phyloP scores from a whole-genome alignment of 225 moss, liverwort and hornwort genomes.

The Sphagnum tenellum region DNA sequence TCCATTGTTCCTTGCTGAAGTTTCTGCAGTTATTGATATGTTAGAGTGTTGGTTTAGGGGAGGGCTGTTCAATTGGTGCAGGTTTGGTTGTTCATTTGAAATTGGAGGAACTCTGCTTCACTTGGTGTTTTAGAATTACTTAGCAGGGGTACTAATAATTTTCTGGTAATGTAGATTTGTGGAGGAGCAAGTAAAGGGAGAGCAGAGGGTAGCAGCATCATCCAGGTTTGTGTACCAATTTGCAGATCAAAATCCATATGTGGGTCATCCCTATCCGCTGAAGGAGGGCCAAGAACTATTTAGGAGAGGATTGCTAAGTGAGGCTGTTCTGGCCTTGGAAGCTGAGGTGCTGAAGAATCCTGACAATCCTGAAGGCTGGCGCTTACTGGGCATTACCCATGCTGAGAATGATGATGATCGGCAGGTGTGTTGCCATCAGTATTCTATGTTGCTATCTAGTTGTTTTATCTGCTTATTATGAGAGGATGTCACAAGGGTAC shows the following conservation, averaged over 20 bases:
- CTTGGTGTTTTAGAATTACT: too few relatives aligned
- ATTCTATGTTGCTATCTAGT: too few relatives aligned
- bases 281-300: conserved; percentile 99
- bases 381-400: conserved; percentile 87
- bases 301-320: conserved; percentile 88
- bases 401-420: conserved; percentile 96
- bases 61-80: too few relatives aligned
- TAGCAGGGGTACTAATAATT: too few relatives aligned
- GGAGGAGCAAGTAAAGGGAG: conserved; percentile 69
- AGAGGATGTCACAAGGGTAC: too few relatives aligned
- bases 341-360: conserved; percentile 91
- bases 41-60: too few relatives aligned
- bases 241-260: conserved; percentile 95
- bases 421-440: conserved; percentile 37
- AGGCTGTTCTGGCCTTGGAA: conserved; percentile 95
- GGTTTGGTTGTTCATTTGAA: too few relatives aligned
- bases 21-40: too few relatives aligned
- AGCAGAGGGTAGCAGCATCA: conserved; percentile 29
- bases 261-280: conserved; percentile 89
- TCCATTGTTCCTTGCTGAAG: too few relatives aligned
- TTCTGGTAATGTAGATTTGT: conserved; percentile 55
- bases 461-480: too few relatives aligned
- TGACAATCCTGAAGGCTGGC: conserved; percentile 88
- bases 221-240: conserved; percentile 82
- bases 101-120: too few relatives aligned